phyloP scores from a whole-genome alignment of 768 basidiomycete species.

The Hericium erinaceus region DNA sequence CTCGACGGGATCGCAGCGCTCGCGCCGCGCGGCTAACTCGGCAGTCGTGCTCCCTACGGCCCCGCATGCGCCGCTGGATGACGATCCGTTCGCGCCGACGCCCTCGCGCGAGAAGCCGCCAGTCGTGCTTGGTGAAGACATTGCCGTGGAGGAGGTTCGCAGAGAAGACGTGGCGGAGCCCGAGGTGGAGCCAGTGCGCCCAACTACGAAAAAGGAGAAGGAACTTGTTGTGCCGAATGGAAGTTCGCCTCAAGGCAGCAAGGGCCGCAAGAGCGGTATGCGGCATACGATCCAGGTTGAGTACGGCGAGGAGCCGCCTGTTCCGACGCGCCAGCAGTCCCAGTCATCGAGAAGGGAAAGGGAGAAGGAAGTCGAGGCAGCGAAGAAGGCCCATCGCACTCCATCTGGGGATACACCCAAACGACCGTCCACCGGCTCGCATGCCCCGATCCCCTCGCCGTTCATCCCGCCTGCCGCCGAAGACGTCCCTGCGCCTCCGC shows the following conservation, averaged over 20 bases:
- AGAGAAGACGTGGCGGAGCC: neutral
- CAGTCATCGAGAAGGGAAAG: neutral
- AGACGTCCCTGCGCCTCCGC: neutral
- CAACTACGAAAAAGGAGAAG: constrained; percentile 6
- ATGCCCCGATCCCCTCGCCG: constrained; percentile 6
- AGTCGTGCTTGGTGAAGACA: constrained; percentile 20
- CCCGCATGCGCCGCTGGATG: constrained; percentile 33
- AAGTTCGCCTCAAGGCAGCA: constrained; percentile 29
- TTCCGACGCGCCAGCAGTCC: constrained; percentile 2
- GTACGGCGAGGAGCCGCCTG: constrained; percentile 50
- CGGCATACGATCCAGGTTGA: constrained; percentile 97
- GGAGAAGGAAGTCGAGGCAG: neutral
- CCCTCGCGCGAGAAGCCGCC: constrained; percentile 20
- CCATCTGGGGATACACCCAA: constrained; percentile 2
- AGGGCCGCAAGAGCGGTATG: constrained; percentile 45
- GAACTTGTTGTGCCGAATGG: constrained; percentile 20
- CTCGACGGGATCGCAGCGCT: constrained; percentile 15
- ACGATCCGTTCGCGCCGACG: constrained; percentile 67
- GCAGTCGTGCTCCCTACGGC: constrained; percentile 38
- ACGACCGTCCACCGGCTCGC: constrained; percentile 4
- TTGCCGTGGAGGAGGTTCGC: neutral
- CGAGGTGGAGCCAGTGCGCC: constrained; percentile 1
- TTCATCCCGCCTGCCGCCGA: neutral
- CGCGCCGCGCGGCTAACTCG: constrained; percentile 32
- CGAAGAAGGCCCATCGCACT: neutral